Percentiles rank a stretch among this genome's conserved stretches.
Conservation (phyloP, 1,139 yeast genomes). For the Suhomyces coccinellae region DNA sequence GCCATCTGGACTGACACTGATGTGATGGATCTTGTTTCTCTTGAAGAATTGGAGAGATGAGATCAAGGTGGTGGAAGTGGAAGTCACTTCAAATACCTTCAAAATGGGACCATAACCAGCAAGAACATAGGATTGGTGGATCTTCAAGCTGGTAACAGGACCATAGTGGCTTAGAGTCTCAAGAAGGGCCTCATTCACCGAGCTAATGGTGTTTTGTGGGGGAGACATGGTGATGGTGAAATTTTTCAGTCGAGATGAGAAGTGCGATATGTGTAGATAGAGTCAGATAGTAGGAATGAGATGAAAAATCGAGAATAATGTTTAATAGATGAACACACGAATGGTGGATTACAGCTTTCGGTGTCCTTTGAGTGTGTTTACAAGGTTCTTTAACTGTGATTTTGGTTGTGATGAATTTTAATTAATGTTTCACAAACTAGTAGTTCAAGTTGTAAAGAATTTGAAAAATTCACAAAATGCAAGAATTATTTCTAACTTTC, state of each 20-base stretch:
- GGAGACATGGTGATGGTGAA: conserved; percentile 7
- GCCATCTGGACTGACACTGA: conserved; percentile 39
- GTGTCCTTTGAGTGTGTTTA: too few relatives aligned
- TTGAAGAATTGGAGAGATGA: conserved; percentile 51
- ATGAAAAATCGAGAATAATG: too few relatives aligned
- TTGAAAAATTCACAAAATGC: too few relatives aligned
- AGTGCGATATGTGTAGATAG: neutral
- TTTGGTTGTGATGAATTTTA: too few relatives aligned
- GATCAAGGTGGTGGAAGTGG: conserved; percentile 39
- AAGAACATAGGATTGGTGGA: conserved; percentile 41
- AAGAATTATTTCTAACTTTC: too few relatives aligned
- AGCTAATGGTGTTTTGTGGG: conserved; percentile 16
- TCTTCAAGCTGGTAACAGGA: conserved; percentile 67
- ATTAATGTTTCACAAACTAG: too few relatives aligned
- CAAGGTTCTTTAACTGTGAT: too few relatives aligned
- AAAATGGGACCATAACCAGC: conserved; percentile 77
- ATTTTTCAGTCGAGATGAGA: conserved; percentile 7
- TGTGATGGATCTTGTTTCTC: conserved; percentile 79
- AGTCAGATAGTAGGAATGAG: neutral
- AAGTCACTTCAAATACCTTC: conserved; percentile 48
- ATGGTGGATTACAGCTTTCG: too few relatives aligned
- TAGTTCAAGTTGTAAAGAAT: too few relatives aligned
- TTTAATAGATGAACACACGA: too few relatives aligned
- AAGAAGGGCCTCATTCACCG: conserved; percentile 23
- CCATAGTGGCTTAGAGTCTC: conserved; percentile 55